These are phyloP conservation scores for Keithomyces neogunnii DNA, from an alignment of 2,329 filamentous ascomycete species.

Conservation along the genomic window DNA sequence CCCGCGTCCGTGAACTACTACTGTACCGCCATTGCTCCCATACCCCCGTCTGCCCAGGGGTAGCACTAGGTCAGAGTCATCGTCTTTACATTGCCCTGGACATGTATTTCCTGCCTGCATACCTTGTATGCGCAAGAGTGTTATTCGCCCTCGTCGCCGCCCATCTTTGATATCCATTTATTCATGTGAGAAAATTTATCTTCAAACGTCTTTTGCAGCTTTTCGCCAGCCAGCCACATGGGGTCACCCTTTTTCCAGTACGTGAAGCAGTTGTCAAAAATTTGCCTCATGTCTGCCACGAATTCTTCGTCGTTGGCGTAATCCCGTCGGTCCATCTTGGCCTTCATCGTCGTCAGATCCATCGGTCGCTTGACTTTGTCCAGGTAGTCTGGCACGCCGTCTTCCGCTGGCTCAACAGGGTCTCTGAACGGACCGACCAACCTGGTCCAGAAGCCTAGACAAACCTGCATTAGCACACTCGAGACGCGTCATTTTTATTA, in stretches of 20 bases:
- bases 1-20: too few species aligned
- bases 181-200: conserved; percentile 52
- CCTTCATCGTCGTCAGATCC: conserved; percentile 53
- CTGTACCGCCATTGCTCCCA: too few species aligned
- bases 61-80: too few species aligned
- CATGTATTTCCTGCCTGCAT: background rate
- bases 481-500: background rate
- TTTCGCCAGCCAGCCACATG: conserved; percentile 47
- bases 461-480: background rate
- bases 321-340: conserved; percentile 46
- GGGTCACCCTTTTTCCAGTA: conserved; percentile 50
- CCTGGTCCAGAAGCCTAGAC: conserved; percentile 55
- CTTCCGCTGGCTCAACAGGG: conserved; percentile 46
- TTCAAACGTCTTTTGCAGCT: conserved; percentile 49
- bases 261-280: conserved; percentile 56
- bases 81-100: too few species aligned
- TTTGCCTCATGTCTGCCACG: conserved; percentile 48
- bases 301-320: conserved; percentile 48
- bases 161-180: conserved; percentile 51
- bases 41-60: too few species aligned
- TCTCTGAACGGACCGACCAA: conserved; percentile 54
- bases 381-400: conserved; percentile 54
- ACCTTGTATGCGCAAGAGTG: background rate
- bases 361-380: conserved; percentile 53
- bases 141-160: conserved; percentile 25